Percentiles rank a stretch among this genome's conserved stretches.
Evolutionary conservation across 2,329 filamentous ascomycete species (phyloP).

Genomic region (Fusarium scirpi): DNA sequence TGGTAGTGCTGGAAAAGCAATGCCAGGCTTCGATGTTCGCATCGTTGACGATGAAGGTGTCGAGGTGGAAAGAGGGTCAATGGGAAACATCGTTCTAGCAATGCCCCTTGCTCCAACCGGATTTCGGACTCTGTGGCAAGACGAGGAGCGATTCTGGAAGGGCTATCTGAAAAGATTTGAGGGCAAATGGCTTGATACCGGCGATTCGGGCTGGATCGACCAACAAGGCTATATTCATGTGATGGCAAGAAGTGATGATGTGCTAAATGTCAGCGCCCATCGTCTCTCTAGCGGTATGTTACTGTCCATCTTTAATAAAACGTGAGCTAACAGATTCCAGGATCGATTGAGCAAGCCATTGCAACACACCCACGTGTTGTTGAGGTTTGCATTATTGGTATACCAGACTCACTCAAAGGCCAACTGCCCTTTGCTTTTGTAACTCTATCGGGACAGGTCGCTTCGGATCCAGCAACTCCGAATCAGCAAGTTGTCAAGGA

Average conservation of each 20-base stretch:
- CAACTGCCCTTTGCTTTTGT: slow-evolving; percentile 94
- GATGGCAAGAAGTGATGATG: slow-evolving; percentile 79
- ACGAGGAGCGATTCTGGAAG: slow-evolving; percentile 86
- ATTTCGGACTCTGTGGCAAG: slow-evolving; percentile 86
- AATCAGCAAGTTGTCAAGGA: slow-evolving; percentile 63
- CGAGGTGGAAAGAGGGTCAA: slow-evolving; percentile 76
- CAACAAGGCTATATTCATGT: slow-evolving; percentile 74
- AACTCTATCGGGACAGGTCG: slow-evolving; percentile 61
- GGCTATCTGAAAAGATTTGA: slow-evolving; percentile 86
- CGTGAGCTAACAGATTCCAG: slow-evolving; percentile 55
- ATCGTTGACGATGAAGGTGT: slow-evolving; percentile 84
- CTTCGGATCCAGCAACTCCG: slow-evolving; percentile 64
- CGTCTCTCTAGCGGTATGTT: slow-evolving; percentile 83
- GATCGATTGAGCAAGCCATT: slow-evolving; percentile 91
- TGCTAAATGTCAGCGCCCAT: slow-evolving; percentile 96
- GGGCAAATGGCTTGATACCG: slow-evolving; percentile 89
- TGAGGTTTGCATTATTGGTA: slow-evolving; percentile 87
- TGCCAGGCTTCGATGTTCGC: slow-evolving; percentile 91
- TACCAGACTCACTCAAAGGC: slow-evolving; percentile 88
- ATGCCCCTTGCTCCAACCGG: slow-evolving; percentile 87
- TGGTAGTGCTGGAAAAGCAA: slow-evolving; percentile 88
- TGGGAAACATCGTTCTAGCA: slow-evolving; percentile 92
- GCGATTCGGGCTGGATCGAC: slow-evolving; percentile 90
- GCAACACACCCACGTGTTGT: slow-evolving; percentile 82
- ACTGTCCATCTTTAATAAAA: background rate